Evolutionary conservation across 2,329 filamentous ascomycete species (phyloP).

Genomic region (Aschersonia sp.): DNA sequence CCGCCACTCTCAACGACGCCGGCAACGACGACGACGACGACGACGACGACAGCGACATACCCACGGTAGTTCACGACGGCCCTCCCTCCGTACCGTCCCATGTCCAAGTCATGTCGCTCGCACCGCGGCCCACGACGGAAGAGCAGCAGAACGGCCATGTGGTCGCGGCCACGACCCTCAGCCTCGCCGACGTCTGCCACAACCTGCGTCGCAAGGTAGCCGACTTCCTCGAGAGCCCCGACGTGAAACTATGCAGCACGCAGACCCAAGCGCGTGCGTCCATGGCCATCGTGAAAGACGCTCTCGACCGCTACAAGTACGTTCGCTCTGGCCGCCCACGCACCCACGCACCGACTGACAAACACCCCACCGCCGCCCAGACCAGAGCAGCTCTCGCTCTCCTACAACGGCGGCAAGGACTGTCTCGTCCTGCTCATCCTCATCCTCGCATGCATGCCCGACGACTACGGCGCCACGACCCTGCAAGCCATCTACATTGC

Average conservation of each 20-base stretch:
- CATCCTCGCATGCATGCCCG: slow-evolving; percentile 53
- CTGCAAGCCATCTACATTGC: slow-evolving; percentile 84
- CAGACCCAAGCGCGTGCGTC: slow-evolving; percentile 64
- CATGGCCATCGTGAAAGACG: slow-evolving; percentile 59
- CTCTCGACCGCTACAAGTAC: slow-evolving; percentile 62
- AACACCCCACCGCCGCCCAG: slow-evolving; percentile 23
- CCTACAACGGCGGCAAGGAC: slow-evolving; percentile 97
- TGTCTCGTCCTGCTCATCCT: slow-evolving; percentile 85
- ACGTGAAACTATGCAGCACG: slow-evolving; percentile 35
- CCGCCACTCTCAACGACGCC: too few species aligned
- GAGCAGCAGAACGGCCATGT: slow-evolving; percentile 4
- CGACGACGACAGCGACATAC: too few species aligned
- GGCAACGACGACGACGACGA: too few species aligned
- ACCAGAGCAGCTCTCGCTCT: slow-evolving; percentile 67
- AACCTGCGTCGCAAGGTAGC: slow-evolving; percentile 45
- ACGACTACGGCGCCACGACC: slow-evolving; percentile 19
- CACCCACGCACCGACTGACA: not conserved
- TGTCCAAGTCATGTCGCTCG: not conserved
- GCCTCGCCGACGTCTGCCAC: slow-evolving; percentile 25
- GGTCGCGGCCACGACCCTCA: not conserved
- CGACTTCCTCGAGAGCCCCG: slow-evolving; percentile 45
- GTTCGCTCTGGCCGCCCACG: slow-evolving; percentile 13
- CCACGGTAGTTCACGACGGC: too few species aligned
- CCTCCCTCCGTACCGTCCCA: too few species aligned
- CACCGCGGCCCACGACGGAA: not conserved